These are phyloP conservation scores for Ceratocystis lukuohia DNA, from an alignment of 2,329 filamentous ascomycete genomes.

Conservation along the genomic window DNA sequence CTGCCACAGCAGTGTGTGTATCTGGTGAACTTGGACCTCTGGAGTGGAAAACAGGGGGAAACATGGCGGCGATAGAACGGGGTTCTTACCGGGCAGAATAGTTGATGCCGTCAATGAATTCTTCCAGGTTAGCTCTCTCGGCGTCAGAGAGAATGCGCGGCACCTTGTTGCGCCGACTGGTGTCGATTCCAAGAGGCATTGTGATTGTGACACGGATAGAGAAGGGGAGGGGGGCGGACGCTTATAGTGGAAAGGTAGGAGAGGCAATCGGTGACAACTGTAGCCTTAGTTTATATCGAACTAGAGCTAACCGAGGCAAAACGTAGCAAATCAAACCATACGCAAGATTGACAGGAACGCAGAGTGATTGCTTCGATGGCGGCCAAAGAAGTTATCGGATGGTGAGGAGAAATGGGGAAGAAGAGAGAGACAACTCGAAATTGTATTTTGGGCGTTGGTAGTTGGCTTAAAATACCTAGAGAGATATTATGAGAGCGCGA, in stretches of 20 bases:
- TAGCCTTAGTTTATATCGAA: neutral
- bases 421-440: neutral
- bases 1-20: neutral
- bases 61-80: neutral
- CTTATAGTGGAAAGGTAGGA: neutral
- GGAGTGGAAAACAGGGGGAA: neutral
- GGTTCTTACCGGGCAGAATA: constrained; percentile 71
- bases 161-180: constrained; percentile 70
- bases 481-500: neutral
- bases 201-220: constrained; percentile 15
- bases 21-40: neutral
- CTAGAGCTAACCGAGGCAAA: neutral
- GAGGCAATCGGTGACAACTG: neutral
- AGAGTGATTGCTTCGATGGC: neutral
- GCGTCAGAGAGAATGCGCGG: constrained; percentile 66
- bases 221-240: neutral
- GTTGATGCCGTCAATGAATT: constrained; percentile 87
- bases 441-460: neutral
- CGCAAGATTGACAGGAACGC: neutral
- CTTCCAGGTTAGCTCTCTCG: constrained; percentile 73
- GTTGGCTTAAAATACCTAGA: neutral
- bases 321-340: neutral
- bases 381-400: neutral
- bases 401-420: neutral
- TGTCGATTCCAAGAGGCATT: constrained; percentile 50